Base-by-base conservation (phyloP, 305 asterid species). In the Solanum hybrid region DNA sequence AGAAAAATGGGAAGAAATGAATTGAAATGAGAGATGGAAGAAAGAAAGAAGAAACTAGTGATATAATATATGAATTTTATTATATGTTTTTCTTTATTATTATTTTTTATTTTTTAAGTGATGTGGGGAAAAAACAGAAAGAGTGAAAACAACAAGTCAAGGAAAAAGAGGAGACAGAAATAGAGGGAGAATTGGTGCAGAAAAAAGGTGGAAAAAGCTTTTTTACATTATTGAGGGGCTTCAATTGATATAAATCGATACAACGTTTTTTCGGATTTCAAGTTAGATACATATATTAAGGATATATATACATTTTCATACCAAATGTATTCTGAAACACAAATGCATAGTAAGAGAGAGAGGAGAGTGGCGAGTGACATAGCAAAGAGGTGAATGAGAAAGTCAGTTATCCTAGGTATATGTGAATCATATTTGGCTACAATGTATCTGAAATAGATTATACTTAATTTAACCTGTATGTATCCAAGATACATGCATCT, bases 91-190 rank as follows among this genome's bases (percentile, higher is more conserved):
- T 5, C 0, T 42, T 42, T 73, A 1, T 11, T 40, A 9, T 37
- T 37, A 2, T 12, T 71, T 5, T 26, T 27, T 76, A 16, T 77
- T 78, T 35, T 1, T 9, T 3, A 8, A 17, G 26, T 31, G 79
- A 71, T 35, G 3, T 64, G 6, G 10, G 16, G 0, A 10, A 77
- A 46, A 81, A 31, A 82, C 56, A 38, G 22, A 75, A 37, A 22
- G 88, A 56, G 88, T 95, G 97, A 95, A 95, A 95, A 88, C 90
- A 94, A 94, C 96, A 91, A 92, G 92, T 92, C 97, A 88, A 32
- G 34, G 27, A 37, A 89, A 92, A 88, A 90, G 90, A 90, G 51
- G 88, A 90, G 89, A 90, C 89, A 92, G 29, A 79, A 6, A 60
- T 37, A 71, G 73, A 56, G 89, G 89, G 90, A 87, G 88, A 91